These are phyloP conservation scores for Phytophthora litchii DNA, from an alignment of 352 stramenopile genomes.

Conservation along the genomic window DNA sequence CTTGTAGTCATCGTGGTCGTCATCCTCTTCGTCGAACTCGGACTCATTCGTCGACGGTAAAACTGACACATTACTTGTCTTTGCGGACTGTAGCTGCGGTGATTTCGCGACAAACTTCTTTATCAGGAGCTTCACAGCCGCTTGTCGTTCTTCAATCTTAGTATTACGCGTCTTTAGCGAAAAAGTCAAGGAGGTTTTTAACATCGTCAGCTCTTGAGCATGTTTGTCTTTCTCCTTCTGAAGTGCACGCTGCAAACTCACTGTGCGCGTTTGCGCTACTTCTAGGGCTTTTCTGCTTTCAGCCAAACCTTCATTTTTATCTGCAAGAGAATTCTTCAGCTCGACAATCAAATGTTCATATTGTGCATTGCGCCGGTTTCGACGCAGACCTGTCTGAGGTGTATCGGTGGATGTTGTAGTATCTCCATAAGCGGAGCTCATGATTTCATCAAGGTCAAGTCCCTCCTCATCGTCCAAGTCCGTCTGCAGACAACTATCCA, in stretches of 20 bases:
- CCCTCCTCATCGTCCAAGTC: conserved; percentile 64
- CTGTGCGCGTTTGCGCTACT: conserved; percentile 42
- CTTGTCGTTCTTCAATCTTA: conserved; percentile 68
- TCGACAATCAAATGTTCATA: conserved; percentile 77
- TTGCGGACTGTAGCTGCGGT: conserved; percentile 1
- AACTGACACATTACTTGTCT: background rate
- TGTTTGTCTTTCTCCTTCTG: conserved; percentile 54
- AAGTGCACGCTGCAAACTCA: conserved; percentile 39
- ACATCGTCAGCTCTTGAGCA: conserved; percentile 40
- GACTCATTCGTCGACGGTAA: conserved; percentile 12
- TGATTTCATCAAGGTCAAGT: conserved; percentile 54
- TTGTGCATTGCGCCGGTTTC: conserved; percentile 41
- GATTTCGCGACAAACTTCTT: conserved; percentile 38
- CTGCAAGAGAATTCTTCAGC: conserved; percentile 57
- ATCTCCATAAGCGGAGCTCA: conserved; percentile 29
- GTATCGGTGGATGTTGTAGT: background rate
- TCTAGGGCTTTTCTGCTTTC: conserved; percentile 41
- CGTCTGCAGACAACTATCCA: conserved; percentile 45
- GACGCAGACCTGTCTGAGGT: background rate
- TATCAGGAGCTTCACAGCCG: conserved; percentile 49
- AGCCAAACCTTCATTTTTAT: conserved; percentile 46
- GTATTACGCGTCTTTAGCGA: conserved; percentile 50
- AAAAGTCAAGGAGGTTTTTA: conserved; percentile 53
- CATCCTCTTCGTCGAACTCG: conserved; percentile 7
- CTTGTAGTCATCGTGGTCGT: conserved; percentile 6